Conservation (phyloP, 73 alveolate species). For the Tetrahymena malaccensis region DNA sequence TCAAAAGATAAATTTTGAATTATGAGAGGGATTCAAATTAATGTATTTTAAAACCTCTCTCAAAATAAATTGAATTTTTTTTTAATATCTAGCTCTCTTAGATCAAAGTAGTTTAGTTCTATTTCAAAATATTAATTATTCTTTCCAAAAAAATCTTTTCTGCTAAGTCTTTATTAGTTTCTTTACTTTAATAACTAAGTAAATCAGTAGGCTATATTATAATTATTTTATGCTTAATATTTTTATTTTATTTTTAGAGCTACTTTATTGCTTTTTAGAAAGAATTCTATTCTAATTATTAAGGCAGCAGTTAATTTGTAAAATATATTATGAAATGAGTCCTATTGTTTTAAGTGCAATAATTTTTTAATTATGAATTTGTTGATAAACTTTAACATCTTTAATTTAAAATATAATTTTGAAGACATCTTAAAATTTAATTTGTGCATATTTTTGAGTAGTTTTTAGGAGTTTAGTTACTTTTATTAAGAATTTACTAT, state of each 20-base stretch:
- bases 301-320: not conserved
- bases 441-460: no score
- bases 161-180: not conserved
- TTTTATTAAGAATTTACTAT: no score
- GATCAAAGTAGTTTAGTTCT: no score
- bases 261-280: no score
- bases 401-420: no score
- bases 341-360: not conserved
- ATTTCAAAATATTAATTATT: no score
- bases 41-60: not conserved
- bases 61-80: no score
- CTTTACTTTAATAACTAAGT: not conserved
- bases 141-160: not conserved
- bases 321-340: not conserved
- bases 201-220: not conserved
- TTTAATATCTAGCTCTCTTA: not conserved
- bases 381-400: no score
- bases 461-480: not conserved
- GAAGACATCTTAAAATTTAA: not conserved
- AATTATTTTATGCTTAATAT: no score
- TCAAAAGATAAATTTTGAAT: not conserved
- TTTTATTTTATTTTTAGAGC: no score
- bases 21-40: not conserved
- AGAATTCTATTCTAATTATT: no score
- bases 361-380: no score